Conservation (phyloP, 306 rosid species). For the Lathyrus sativus region DNA sequence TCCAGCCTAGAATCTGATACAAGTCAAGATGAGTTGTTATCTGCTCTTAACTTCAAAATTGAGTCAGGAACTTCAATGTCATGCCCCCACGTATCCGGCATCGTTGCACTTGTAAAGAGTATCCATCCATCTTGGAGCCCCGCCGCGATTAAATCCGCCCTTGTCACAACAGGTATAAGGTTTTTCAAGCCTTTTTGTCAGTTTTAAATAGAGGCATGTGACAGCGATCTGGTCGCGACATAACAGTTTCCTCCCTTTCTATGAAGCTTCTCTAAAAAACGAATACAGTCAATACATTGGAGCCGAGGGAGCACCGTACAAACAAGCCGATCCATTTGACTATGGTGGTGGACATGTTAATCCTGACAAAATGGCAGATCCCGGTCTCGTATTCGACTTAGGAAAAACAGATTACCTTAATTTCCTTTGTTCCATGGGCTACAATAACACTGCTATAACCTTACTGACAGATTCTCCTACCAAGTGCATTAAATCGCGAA, state of each 20-base stretch:
- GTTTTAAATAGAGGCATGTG: background rate
- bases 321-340: constrained; percentile 65
- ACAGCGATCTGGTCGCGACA: background rate
- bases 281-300: constrained; percentile 49
- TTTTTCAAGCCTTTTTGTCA: background rate
- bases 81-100: constrained; percentile 59
- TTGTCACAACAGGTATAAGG: constrained; percentile 58
- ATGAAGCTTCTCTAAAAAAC: constrained; percentile 54
- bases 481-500: constrained; percentile 41
- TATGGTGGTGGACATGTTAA: constrained; percentile 70
- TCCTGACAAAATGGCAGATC: constrained; percentile 54
- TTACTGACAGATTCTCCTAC: constrained; percentile 33
- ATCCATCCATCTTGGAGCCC: constrained; percentile 64
- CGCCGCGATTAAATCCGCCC: constrained; percentile 64
- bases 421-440: constrained; percentile 69
- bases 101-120: constrained; percentile 55
- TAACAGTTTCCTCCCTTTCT: background rate
- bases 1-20: background rate
- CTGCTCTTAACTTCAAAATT: constrained; percentile 41
- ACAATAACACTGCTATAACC: constrained; percentile 57
- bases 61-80: constrained; percentile 32
- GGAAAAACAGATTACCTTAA: constrained; percentile 45
- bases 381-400: constrained; percentile 62
- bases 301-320: constrained; percentile 70
- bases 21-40: constrained; percentile 9